Evolutionary conservation across 2,329 filamentous ascomycete genomes (phyloP), one percentile per base, ranked within the genome.

Genomic region (Aspergillus piperis): DNA sequence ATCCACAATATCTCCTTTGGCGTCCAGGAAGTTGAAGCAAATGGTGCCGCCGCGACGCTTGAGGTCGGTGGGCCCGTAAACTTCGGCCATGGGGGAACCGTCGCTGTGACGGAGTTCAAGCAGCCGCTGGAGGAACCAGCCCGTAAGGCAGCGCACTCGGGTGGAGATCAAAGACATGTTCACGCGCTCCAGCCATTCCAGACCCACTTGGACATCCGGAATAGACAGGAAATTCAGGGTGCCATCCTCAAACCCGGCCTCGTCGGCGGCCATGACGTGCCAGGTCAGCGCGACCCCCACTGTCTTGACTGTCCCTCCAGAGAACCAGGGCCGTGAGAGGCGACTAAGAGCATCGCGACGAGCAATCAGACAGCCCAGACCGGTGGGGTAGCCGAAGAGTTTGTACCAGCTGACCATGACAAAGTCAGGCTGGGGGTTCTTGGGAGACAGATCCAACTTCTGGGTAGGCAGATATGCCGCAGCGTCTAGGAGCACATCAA

Each of bases 401-500:
- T 61, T 61, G 59, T 61, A 61, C 59, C 59, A 61, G 54, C 59
- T 61, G 8, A 61, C 36, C 11, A 61, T 54, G 2, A 61, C 7
- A 32, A 61, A 61, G 11, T 61, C 59, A 2, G 59, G 59, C 25
- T 61, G 54, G 3, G 41, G 54, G 32, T 38, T 47, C 3, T 21
- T 13, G 13, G 44, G 41, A 1, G 59, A 61, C 1, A 61, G 59
- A 6, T 61, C 48, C 42, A 61, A 10, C 13, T 27, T 25, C 6
- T 57, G 39, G 11, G 59, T 61, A 42, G 59, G 59, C 1, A 61
- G 59, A 13, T 61, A 61, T 1, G 59, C 59, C 2, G 59, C 59
- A 1, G 59, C 54, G 17, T 61, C 59, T 19, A 61, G 42, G 15
- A 61, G 59, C 15, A 61, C 59, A 36, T 61, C 59, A 23, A 54